phyloP scores from a whole-genome alignment of 169 alveolate genomes.

The Cystoisospora suis region DNA sequence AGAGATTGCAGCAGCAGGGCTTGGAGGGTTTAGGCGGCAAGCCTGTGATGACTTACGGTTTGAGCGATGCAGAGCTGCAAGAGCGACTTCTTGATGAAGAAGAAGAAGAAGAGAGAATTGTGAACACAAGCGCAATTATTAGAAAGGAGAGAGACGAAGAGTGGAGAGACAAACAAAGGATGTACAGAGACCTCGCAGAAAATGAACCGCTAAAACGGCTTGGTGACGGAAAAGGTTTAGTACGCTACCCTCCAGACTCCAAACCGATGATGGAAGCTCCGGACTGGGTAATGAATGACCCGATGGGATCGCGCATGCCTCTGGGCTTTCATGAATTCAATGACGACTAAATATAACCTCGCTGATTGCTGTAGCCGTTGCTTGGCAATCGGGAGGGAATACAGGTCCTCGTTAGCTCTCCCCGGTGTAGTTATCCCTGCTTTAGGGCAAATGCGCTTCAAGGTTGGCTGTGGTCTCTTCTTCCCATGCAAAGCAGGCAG shows the following conservation, averaged over 20 bases:
- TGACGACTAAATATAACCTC: slow-evolving; percentile 10
- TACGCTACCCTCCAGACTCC: slow-evolving; percentile 32
- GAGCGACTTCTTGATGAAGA: slow-evolving; percentile 60
- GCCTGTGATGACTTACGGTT: not conserved
- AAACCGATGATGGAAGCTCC: slow-evolving; percentile 42
- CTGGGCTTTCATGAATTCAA: slow-evolving; percentile 34
- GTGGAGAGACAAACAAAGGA: slow-evolving; percentile 26
- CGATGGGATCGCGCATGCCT: slow-evolving; percentile 57
- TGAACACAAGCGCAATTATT: slow-evolving; percentile 38
- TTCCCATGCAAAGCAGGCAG: too few relatives aligned
- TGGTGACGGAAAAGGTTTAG: slow-evolving; percentile 58
- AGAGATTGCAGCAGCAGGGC: not conserved
- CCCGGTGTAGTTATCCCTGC: too few relatives aligned
- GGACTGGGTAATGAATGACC: slow-evolving; percentile 55
- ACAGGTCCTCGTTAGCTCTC: too few relatives aligned
- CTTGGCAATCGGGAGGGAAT: too few relatives aligned
- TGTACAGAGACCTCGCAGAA: slow-evolving; percentile 10
- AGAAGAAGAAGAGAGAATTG: slow-evolving; percentile 46
- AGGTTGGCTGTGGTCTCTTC: too few relatives aligned
- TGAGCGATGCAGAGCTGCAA: not conserved
- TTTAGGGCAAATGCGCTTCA: too few relatives aligned
- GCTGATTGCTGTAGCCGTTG: too few relatives aligned
- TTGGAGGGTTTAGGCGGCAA: not conserved
- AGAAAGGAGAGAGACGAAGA: slow-evolving; percentile 46
- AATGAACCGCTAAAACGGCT: slow-evolving; percentile 34